phyloP scores from a whole-genome alignment of 495 filamentous ascomycete species.

The Hypoxylon subgilvum region DNA sequence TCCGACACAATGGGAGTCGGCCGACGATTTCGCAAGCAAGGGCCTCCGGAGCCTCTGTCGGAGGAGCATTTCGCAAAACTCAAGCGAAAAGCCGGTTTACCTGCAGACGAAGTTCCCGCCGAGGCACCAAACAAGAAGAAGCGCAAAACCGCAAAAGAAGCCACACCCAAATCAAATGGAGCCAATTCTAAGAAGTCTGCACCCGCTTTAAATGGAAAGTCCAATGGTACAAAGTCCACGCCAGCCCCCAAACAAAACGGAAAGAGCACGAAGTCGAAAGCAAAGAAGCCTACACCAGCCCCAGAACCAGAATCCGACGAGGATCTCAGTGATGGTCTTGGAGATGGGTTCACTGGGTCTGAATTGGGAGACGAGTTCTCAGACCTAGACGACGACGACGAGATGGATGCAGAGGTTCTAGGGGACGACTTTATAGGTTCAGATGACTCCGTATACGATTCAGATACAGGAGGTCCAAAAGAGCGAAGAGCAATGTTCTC shows the following conservation, averaged over 20 bases:
- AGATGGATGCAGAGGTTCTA: constrained; percentile 45
- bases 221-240: constrained; percentile 43
- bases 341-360: constrained; percentile 57
- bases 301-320: constrained; percentile 59
- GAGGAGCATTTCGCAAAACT: constrained; percentile 75
- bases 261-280: constrained; percentile 54
- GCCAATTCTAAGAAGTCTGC: constrained; percentile 21
- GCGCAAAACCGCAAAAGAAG: constrained; percentile 63
- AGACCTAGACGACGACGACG: constrained; percentile 47
- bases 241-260: constrained; percentile 40
- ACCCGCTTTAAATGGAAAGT: constrained; percentile 47
- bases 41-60: constrained; percentile 78
- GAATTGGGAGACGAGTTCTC: constrained; percentile 61
- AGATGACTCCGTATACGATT: constrained; percentile 74
- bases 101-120: constrained; percentile 51
- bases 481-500: constrained; percentile 78
- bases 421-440: constrained; percentile 64
- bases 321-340: constrained; percentile 56
- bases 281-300: constrained; percentile 52
- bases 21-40: constrained; percentile 95
- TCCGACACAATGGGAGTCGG: constrained; percentile 78
- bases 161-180: constrained; percentile 53
- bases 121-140: constrained; percentile 66
- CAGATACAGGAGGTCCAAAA: constrained; percentile 71
- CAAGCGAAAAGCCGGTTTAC: constrained; percentile 75